Conservation (phyloP, 768 basidiomycete genomes). For the Calvatia gigantea region DNA sequence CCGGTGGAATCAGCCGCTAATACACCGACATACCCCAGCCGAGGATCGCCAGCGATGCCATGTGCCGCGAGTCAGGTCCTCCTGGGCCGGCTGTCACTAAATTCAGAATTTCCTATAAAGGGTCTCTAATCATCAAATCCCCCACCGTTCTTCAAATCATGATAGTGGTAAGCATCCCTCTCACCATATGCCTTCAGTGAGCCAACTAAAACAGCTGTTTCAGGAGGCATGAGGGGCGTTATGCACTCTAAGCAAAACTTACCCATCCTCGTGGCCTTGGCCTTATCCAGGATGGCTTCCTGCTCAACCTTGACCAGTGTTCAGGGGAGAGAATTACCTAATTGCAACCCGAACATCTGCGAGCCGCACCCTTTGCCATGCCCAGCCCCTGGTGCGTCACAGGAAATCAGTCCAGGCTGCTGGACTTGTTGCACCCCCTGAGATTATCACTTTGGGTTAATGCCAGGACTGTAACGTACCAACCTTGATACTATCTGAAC, state of each 20-base stretch:
- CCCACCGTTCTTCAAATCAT: too few species aligned
- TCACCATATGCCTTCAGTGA: not conserved
- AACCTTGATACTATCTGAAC: not conserved
- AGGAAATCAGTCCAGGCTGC: conserved; percentile 1
- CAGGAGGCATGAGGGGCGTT: too few species aligned
- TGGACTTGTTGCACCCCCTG: conserved; percentile 10
- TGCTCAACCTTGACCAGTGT: not conserved
- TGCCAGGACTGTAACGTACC: not conserved
- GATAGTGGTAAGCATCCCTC: not conserved
- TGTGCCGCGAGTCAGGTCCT: too few species aligned
- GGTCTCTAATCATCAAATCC: too few species aligned
- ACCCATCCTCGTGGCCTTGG: not conserved
- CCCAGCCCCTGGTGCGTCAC: conserved; percentile 4
- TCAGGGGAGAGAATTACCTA: not conserved
- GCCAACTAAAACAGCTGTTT: not conserved
- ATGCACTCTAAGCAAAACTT: not conserved
- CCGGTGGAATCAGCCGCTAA: too few species aligned
- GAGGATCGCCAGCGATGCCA: too few species aligned
- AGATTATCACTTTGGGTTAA: too few species aligned
- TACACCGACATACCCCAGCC: too few species aligned
- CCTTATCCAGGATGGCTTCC: not conserved
- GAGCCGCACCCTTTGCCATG: conserved; percentile 1
- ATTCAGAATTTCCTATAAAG: too few species aligned
- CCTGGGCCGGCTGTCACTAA: too few species aligned
- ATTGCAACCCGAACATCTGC: conserved; percentile 4